Conservation (phyloP, 2,329 filamentous ascomycete species). For the Ampelomyces quisqualis region DNA sequence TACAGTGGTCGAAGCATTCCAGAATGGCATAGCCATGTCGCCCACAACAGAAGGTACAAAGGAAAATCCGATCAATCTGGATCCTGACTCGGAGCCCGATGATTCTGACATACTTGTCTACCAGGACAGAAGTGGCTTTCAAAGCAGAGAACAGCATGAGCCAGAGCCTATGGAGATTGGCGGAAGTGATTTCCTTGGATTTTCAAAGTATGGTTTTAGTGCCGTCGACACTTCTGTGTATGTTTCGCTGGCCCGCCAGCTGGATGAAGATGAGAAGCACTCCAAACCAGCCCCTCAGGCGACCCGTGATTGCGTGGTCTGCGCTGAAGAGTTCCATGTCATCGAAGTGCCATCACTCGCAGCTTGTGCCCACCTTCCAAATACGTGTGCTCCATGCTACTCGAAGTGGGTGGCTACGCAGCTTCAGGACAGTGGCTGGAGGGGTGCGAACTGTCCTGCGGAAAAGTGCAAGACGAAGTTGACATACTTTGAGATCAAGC, state of each 20-base stretch:
- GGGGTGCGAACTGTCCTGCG: slow-evolving; percentile 53
- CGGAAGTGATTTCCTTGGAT: background rate
- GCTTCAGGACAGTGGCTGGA: slow-evolving; percentile 45
- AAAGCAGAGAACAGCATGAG: background rate
- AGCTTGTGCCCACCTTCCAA: slow-evolving; percentile 37
- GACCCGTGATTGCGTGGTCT: slow-evolving; percentile 21
- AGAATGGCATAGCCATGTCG: no score
- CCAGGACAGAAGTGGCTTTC: background rate
- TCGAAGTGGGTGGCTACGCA: slow-evolving; percentile 43
- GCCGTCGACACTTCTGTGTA: slow-evolving; percentile 1
- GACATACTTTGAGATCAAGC: slow-evolving; percentile 48
- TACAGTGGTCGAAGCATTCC: no score
- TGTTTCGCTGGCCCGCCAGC: slow-evolving; percentile 8
- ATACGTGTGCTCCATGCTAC: slow-evolving; percentile 43
- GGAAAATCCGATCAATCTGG: slow-evolving; percentile 10
- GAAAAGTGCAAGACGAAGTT: slow-evolving; percentile 51
- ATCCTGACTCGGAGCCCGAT: background rate
- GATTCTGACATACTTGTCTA: background rate
- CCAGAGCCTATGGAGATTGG: background rate
- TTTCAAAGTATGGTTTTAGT: no score
- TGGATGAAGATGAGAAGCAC: slow-evolving; percentile 4
- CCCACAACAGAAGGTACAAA: slow-evolving; percentile 9
- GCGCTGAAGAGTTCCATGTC: slow-evolving; percentile 15
- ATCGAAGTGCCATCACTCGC: slow-evolving; percentile 24
- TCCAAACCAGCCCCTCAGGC: slow-evolving; percentile 6